A percentile compares a stretch with the other conserved stretches of the same genome.
Evolutionary conservation across 148 eudicot species (phyloP).

Genomic region (Persicaria tinctoria): DNA sequence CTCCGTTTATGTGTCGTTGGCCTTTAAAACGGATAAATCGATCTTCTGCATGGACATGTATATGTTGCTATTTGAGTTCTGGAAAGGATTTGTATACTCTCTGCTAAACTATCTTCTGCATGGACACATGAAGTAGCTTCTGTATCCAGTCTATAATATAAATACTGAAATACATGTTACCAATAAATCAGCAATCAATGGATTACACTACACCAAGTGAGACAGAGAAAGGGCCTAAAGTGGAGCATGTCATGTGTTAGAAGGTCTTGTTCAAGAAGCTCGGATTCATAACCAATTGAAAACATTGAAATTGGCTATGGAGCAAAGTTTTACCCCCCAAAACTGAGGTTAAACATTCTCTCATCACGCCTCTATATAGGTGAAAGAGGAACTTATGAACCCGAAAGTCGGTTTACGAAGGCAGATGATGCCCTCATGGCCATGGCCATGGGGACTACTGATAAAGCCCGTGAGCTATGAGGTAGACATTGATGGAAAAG

Average conservation of each 20-base stretch:
- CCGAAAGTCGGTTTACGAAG: too few relatives aligned
- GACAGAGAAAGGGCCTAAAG: too few relatives aligned
- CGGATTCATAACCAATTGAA: not conserved
- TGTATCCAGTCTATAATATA: not conserved
- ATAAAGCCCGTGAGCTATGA: not conserved
- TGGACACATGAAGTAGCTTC: not conserved
- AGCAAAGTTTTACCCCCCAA: not conserved
- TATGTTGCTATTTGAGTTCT: not conserved
- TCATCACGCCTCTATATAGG: too few relatives aligned
- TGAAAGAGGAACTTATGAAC: too few relatives aligned
- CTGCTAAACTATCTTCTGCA: not conserved
- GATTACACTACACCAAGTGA: not conserved
- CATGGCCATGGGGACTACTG: not conserved
- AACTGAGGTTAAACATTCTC: too few relatives aligned
- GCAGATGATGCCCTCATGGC: too few relatives aligned
- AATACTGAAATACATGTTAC: not conserved
- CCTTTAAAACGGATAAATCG: not conserved
- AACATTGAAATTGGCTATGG: not conserved
- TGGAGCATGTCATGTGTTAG: not conserved
- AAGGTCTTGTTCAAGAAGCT: not conserved
- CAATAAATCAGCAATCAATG: too few relatives aligned
- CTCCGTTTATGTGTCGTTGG: not conserved
- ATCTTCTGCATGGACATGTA: not conserved
- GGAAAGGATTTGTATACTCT: not conserved
- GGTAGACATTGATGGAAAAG: not conserved